phyloP scores from a whole-genome alignment of 345 rosid genomes.

The Syzygium grande region DNA sequence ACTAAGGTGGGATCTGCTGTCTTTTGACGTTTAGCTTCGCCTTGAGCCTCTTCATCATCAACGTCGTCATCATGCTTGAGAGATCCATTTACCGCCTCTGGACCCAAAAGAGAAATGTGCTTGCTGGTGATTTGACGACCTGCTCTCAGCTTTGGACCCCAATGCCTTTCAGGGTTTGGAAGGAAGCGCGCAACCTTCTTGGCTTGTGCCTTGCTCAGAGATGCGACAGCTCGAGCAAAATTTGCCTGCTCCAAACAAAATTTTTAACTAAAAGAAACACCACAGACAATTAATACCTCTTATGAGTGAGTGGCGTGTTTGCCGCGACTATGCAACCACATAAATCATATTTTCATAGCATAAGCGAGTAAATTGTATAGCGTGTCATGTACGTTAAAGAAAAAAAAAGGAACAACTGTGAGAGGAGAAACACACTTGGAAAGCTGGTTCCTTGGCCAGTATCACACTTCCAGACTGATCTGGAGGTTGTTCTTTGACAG shows the following conservation, averaged over 20 bases:
- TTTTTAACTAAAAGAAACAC: background rate
- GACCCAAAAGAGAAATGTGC: conserved; percentile 89
- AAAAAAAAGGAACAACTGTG: background rate
- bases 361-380: background rate
- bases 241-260: conserved; percentile 51
- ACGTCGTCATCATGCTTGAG: conserved; percentile 36
- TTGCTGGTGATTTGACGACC: conserved; percentile 95
- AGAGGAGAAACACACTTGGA: conserved; percentile 42
- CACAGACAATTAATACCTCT: background rate
- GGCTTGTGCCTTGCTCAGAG: conserved; percentile 92
- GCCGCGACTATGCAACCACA: background rate
- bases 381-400: background rate
- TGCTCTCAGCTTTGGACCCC: conserved; percentile 98
- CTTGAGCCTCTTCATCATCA: conserved; percentile 3
- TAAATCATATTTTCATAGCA: background rate
- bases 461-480: conserved; percentile 90
- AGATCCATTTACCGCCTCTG: conserved; percentile 76
- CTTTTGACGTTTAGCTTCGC: conserved; percentile 32
- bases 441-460: conserved; percentile 79
- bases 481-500: conserved; percentile 75
- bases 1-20: conserved; percentile 14
- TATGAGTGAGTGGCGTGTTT: background rate
- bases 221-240: conserved; percentile 80
- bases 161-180: conserved; percentile 97
- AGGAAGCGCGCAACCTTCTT: conserved; percentile 89